Evolutionary conservation across 2,329 filamentous ascomycete genomes (phyloP).

Genomic region (Neocucurbitaria cava): DNA sequence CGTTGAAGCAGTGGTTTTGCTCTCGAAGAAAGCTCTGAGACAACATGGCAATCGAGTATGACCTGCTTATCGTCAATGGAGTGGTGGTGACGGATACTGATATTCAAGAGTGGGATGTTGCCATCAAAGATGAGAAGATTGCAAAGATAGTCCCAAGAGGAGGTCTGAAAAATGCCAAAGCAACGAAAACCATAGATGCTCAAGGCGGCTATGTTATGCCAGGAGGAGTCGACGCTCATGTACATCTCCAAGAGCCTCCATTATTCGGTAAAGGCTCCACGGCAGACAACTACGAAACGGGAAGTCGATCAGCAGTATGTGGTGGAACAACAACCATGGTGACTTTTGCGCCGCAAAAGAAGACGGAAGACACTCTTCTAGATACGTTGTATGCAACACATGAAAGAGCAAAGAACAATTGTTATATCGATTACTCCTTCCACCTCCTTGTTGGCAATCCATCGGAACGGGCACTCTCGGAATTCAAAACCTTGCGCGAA

Average conservation of each 20-base stretch:
- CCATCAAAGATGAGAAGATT: constrained; percentile 53
- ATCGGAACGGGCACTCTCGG: constrained; percentile 40
- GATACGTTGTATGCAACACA: constrained; percentile 54
- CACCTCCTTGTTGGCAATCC: constrained; percentile 51
- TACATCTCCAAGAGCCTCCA: constrained; percentile 56
- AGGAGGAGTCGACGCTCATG: constrained; percentile 56
- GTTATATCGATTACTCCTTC: constrained; percentile 58
- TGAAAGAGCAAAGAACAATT: constrained; percentile 51
- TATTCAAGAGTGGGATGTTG: constrained; percentile 51
- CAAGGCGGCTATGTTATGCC: constrained; percentile 56
- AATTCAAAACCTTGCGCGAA: constrained; percentile 45
- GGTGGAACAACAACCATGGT: constrained; percentile 60
- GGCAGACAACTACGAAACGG: constrained; percentile 51
- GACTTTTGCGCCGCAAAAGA: constrained; percentile 56
- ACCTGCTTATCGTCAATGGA: constrained; percentile 53
- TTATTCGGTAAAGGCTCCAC: constrained; percentile 53
- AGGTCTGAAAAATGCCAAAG: constrained; percentile 33
- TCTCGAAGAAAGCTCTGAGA: background rate
- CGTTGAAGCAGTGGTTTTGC: background rate
- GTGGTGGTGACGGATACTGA: constrained; percentile 52
- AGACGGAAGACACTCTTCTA: constrained; percentile 54
- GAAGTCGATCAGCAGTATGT: constrained; percentile 55
- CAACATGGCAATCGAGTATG: constrained; percentile 31
- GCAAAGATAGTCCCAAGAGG: constrained; percentile 44
- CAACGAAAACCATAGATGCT: constrained; percentile 50